These are phyloP conservation scores for Pulveroboletus sp. DNA, from an alignment of 768 basidiomycete species.

Conservation along the genomic window DNA sequence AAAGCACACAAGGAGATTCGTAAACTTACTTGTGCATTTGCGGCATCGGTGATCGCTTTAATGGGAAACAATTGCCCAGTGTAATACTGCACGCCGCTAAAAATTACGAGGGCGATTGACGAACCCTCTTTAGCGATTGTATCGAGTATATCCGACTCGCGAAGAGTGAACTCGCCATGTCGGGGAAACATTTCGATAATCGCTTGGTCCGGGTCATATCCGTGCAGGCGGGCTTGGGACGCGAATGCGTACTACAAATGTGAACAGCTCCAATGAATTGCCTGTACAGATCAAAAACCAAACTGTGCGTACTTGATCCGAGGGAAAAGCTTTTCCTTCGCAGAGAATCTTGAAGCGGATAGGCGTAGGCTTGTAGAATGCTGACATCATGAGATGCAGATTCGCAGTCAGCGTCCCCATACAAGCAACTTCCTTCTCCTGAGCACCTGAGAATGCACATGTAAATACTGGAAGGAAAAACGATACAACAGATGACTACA, in stretches of 20 bases:
- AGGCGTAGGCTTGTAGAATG: constrained; percentile 88
- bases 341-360: constrained; percentile 91
- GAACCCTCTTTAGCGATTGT: constrained; percentile 69
- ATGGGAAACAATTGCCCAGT: constrained; percentile 96
- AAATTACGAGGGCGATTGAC: constrained; percentile 85
- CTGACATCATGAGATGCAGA: constrained; percentile 91
- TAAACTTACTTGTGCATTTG: constrained; percentile 70
- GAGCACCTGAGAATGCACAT: constrained; percentile 60
- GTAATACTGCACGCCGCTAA: constrained; percentile 96
- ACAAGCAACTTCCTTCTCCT: constrained; percentile 87
- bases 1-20: constrained; percentile 18
- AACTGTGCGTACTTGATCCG: constrained; percentile 73
- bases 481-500: not conserved
- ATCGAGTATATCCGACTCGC: constrained; percentile 85
- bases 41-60: constrained; percentile 75
- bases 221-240: constrained; percentile 85
- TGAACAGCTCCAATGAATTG: constrained; percentile 9
- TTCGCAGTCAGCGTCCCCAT: constrained; percentile 96
- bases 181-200: constrained; percentile 82
- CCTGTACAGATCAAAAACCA: constrained; percentile 9
- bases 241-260: constrained; percentile 83
- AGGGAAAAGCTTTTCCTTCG: constrained; percentile 93
- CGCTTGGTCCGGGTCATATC: constrained; percentile 66
- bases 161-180: constrained; percentile 77
- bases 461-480: constrained; percentile 11